Evolutionary conservation across 208 protist genomes (phyloP).

Genomic region (Acanthamoeba royreba): DNA sequence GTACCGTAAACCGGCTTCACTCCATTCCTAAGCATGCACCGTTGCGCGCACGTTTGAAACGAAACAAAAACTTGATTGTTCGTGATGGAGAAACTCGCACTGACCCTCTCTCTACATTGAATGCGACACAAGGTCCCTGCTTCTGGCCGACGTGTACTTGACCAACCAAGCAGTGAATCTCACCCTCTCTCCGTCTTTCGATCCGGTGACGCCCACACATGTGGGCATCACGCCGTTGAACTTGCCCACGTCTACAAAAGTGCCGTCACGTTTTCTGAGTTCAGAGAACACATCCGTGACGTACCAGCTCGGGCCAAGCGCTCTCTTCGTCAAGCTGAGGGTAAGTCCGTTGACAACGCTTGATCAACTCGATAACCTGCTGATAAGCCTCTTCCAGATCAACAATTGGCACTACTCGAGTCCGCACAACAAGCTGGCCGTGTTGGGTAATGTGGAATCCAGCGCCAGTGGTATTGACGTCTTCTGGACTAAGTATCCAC

Average conservation of each 20-base stretch:
- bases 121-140: background rate
- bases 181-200: background rate
- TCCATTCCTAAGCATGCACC: too few relatives aligned
- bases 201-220: background rate
- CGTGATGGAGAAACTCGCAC: too few relatives aligned
- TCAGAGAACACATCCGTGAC: background rate
- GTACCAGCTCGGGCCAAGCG: background rate
- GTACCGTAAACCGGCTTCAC: too few relatives aligned
- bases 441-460: background rate
- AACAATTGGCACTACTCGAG: background rate
- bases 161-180: background rate
- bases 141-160: background rate
- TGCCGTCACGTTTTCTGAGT: background rate
- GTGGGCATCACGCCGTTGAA: background rate
- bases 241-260: background rate
- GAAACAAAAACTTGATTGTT: too few relatives aligned
- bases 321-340: background rate
- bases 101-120: too few relatives aligned
- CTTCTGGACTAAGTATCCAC: background rate
- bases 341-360: too few relatives aligned
- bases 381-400: background rate
- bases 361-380: background rate
- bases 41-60: too few relatives aligned
- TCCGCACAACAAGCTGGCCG: background rate
- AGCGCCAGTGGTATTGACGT: background rate